Percentiles rank a stretch among this genome's conserved stretches.
Evolutionary conservation across 768 basidiomycete species (phyloP).

Genomic region (Coprinopsis marcescibilis): DNA sequence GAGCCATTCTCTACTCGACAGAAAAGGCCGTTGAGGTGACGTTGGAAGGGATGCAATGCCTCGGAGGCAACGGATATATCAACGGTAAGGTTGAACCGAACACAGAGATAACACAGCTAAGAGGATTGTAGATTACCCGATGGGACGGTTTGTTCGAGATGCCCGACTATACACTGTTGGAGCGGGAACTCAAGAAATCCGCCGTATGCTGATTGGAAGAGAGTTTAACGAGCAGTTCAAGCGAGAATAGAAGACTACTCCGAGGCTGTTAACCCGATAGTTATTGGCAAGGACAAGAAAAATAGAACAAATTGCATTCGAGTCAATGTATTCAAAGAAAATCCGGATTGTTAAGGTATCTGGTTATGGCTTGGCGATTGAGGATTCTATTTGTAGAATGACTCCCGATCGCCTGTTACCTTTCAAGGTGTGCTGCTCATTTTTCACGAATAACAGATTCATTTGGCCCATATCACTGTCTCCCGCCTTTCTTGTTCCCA

Average conservation of each 20-base stretch:
- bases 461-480: not conserved
- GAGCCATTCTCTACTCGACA: conserved; percentile 89
- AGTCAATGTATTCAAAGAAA: not conserved
- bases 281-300: no score
- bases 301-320: not conserved
- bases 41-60: conserved; percentile 86
- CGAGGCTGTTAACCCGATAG: not conserved
- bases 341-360: not conserved
- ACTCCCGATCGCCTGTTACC: not conserved
- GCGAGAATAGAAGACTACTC: conserved; percentile 14
- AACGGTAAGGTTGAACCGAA: no score
- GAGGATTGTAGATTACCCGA: conserved; percentile 74
- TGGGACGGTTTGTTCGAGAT: conserved; percentile 83
- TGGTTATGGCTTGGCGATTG: not conserved
- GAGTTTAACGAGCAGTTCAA: conserved; percentile 77
- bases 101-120: no score
- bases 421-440: not conserved
- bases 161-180: conserved; percentile 88
- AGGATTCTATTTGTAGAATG: conserved; percentile 4
- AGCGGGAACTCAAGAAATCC: conserved; percentile 94
- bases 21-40: conserved; percentile 91
- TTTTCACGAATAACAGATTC: not conserved
- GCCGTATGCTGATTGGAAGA: conserved; percentile 89
- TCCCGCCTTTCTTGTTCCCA: not conserved
- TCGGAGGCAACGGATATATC: conserved; percentile 95